phyloP scores from a whole-genome alignment of 2,329 filamentous ascomycete species.

The Microdochium bolleyi region DNA sequence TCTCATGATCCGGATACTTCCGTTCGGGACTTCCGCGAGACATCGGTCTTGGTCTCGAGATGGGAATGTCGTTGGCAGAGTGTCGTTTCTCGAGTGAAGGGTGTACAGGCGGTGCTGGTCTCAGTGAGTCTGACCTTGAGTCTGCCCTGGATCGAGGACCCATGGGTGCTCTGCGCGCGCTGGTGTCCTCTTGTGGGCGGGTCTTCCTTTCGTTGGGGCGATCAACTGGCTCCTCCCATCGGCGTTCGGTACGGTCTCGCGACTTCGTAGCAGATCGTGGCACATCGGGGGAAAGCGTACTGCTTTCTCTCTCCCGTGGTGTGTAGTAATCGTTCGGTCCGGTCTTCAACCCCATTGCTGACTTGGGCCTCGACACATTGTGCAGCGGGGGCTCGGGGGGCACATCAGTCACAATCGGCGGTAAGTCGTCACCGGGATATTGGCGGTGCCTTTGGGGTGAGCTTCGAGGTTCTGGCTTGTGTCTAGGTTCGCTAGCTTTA shows the following conservation, averaged over 20 bases:
- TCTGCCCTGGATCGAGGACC: background rate
- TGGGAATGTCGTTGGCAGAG: slow-evolving; percentile 13
- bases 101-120: slow-evolving; percentile 10
- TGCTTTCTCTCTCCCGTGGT: slow-evolving; percentile 22
- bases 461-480: slow-evolving; percentile 3
- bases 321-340: slow-evolving; percentile 25
- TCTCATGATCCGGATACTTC: slow-evolving; percentile 6
- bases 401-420: slow-evolving; percentile 19
- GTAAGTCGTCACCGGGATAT: slow-evolving; percentile 13
- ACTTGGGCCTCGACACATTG: slow-evolving; percentile 14
- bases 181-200: background rate
- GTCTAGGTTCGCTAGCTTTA: slow-evolving; percentile 5
- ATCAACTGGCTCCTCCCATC: slow-evolving; percentile 14
- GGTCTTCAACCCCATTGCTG: slow-evolving; percentile 12
- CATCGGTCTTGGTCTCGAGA: slow-evolving; percentile 8
- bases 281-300: slow-evolving; percentile 37
- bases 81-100: slow-evolving; percentile 15
- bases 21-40: background rate
- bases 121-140: background rate
- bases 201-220: slow-evolving; percentile 9
- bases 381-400: slow-evolving; percentile 6
- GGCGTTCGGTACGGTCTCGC: slow-evolving; percentile 16
- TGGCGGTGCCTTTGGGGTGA: slow-evolving; percentile 1
- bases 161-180: background rate
- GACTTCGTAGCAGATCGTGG: slow-evolving; percentile 22